Percentiles rank a stretch among this genome's conserved stretches.
These are phyloP conservation scores for Phytomonas francai DNA, from an alignment of 208 protist species.

Conservation along the genomic window DNA sequence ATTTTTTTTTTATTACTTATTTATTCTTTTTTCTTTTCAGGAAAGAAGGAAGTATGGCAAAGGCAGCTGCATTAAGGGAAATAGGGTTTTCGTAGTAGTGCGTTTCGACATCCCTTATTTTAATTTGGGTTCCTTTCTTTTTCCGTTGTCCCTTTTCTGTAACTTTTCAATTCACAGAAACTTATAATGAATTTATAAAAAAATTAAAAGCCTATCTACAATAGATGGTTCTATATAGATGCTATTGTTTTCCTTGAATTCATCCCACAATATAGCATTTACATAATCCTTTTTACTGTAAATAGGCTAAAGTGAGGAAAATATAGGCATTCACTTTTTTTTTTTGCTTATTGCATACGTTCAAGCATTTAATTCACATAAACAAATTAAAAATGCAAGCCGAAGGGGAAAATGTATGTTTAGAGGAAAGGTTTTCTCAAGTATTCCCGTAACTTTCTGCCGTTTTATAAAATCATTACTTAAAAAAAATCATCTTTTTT, in stretches of 20 bases:
- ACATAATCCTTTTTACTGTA: conserved; percentile 6
- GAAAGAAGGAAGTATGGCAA: too few relatives aligned
- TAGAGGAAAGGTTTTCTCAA: too few relatives aligned
- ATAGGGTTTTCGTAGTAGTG: too few relatives aligned
- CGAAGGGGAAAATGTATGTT: too few relatives aligned
- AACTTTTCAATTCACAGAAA: not conserved
- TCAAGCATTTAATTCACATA: too few relatives aligned
- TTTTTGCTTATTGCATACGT: conserved; percentile 1
- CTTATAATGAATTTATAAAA: not conserved
- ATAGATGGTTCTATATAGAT: not conserved
- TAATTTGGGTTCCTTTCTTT: not conserved
- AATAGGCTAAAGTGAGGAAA: not conserved
- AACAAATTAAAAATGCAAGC: too few relatives aligned
- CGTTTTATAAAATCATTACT: not conserved
- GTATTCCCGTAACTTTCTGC: not conserved
- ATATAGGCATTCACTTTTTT: conserved; percentile 5
- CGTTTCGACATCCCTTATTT: too few relatives aligned
- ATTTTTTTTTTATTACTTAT: too few relatives aligned
- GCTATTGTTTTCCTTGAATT: not conserved
- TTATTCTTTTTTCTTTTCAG: too few relatives aligned
- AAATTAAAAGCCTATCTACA: not conserved
- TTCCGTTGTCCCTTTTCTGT: conserved; percentile 2
- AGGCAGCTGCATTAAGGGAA: too few relatives aligned
- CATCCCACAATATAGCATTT: not conserved
- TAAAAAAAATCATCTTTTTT: conserved; percentile 1